phyloP scores from a whole-genome alignment of 768 basidiomycete species.

The Boletus insuetus region DNA sequence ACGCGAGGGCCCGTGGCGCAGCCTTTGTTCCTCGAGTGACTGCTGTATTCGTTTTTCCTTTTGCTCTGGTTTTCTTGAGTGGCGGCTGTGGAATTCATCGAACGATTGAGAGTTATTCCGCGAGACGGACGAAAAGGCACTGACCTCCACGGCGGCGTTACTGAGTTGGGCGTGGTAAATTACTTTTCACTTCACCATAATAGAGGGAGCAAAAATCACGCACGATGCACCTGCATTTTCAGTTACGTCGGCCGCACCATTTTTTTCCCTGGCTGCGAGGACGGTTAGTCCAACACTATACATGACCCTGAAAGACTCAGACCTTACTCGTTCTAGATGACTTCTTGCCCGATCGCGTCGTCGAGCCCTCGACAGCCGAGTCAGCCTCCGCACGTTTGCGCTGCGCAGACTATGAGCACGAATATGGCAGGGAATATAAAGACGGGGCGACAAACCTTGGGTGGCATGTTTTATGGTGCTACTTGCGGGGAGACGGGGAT shows the following conservation, averaged over 20 bases:
- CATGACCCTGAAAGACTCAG: slow-evolving; percentile 15
- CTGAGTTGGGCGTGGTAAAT: slow-evolving; percentile 18
- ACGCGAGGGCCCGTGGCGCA: slow-evolving; percentile 9
- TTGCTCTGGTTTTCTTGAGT: slow-evolving; percentile 42
- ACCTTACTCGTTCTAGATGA: slow-evolving; percentile 38
- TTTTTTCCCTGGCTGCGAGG: slow-evolving; percentile 17
- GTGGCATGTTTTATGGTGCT: slow-evolving; percentile 31
- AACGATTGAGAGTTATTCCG: not conserved
- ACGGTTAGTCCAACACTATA: not conserved
- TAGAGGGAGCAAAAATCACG: slow-evolving; percentile 14
- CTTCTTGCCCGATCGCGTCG: slow-evolving; percentile 46
- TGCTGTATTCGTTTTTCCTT: slow-evolving; percentile 16
- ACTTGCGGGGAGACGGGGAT: not conserved
- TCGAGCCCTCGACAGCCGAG: slow-evolving; percentile 25
- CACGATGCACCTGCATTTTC: slow-evolving; percentile 19
- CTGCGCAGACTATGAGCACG: slow-evolving; percentile 35
- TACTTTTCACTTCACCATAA: not conserved
- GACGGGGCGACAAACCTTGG: slow-evolving; percentile 30
- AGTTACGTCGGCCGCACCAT: slow-evolving; percentile 4
- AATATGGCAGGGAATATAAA: not conserved
- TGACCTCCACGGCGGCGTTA: slow-evolving; percentile 22
- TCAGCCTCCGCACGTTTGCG: slow-evolving; percentile 55
- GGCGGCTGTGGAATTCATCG: slow-evolving; percentile 23
- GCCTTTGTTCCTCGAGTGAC: slow-evolving; percentile 19
- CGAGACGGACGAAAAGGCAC: slow-evolving; percentile 12